These are phyloP conservation scores for Paramecium octaurelia DNA, from an alignment of 73 alveolate genomes.

Conservation along the genomic window DNA sequence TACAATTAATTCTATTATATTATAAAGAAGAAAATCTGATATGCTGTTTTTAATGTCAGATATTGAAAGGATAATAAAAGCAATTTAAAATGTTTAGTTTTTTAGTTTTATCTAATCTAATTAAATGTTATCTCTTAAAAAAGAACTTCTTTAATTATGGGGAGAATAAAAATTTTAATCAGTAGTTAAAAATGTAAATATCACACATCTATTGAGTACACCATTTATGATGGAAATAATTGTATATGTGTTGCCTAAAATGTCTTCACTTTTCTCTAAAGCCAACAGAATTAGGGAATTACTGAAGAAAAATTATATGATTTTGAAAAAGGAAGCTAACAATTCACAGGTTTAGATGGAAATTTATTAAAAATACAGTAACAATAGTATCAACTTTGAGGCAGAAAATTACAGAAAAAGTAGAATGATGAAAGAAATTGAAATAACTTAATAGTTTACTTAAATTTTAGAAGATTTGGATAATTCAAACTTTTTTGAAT, in stretches of 20 bases:
- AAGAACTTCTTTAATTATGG: background rate
- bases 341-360: background rate
- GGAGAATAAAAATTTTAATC: background rate
- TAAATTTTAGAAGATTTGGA: background rate
- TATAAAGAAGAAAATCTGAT: background rate
- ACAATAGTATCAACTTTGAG: background rate
- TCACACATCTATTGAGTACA: background rate
- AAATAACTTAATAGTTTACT: background rate
- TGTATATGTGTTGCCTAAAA: background rate
- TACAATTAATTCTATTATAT: background rate
- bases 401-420: background rate
- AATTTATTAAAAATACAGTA: background rate
- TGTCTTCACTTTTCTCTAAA: background rate
- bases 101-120: background rate
- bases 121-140: background rate
- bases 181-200: background rate
- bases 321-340: background rate
- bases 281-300: background rate
- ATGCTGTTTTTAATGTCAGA: background rate
- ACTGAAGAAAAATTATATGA: background rate
- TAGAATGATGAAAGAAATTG: background rate
- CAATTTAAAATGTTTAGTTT: background rate
- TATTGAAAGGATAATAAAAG: background rate
- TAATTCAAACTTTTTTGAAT: background rate
- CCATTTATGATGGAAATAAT: constrained; percentile 4